Evolutionary conservation across 139 green algal species (phyloP).

Genomic region (Micractinium conductrix): DNA sequence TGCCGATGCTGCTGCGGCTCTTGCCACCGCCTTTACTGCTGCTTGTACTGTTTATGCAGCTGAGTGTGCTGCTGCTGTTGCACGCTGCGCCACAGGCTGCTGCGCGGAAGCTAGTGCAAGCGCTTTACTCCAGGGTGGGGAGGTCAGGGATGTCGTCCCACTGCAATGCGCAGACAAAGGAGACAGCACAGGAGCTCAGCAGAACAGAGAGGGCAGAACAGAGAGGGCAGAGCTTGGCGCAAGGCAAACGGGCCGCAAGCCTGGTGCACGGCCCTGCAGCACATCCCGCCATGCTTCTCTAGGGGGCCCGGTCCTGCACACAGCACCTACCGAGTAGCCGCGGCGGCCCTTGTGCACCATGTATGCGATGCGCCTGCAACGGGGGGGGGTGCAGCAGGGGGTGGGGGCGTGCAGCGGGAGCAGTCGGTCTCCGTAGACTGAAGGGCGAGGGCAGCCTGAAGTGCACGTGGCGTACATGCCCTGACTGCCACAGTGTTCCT

Average conservation of each 20-base stretch:
- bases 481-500: too few relatives aligned
- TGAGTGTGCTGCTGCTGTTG: constrained; percentile 1
- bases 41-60: neutral
- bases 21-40: neutral
- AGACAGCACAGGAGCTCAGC: too few relatives aligned
- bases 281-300: too few relatives aligned
- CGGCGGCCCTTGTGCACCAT: constrained; percentile 23
- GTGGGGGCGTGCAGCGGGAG: neutral
- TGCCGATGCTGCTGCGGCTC: neutral
- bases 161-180: too few relatives aligned
- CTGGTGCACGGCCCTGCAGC: too few relatives aligned
- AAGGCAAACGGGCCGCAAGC: too few relatives aligned
- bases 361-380: constrained; percentile 41
- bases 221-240: too few relatives aligned
- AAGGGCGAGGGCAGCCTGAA: too few relatives aligned
- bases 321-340: too few relatives aligned
- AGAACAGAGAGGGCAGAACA: too few relatives aligned
- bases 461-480: too few relatives aligned
- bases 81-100: neutral
- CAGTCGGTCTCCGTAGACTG: neutral
- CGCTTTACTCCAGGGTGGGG: neutral
- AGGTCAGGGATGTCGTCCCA: constrained; percentile 48
- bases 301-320: too few relatives aligned
- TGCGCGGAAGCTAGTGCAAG: neutral
- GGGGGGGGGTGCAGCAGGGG: neutral